These are phyloP conservation scores for Lindgomyces ingoldianus DNA, from an alignment of 495 filamentous ascomycete genomes.

Conservation along the genomic window DNA sequence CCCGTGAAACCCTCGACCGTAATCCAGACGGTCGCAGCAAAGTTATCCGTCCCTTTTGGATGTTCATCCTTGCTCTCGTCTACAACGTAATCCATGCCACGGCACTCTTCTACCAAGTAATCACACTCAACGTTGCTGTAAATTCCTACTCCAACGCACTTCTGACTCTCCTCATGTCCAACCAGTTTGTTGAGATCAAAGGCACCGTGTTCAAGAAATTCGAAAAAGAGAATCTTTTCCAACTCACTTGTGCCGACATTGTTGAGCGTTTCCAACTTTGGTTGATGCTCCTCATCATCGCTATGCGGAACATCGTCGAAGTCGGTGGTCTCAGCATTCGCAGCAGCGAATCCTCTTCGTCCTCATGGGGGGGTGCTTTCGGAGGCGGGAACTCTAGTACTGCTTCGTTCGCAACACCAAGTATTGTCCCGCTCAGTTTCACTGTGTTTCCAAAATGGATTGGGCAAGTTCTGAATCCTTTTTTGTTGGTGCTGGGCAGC, in stretches of 20 bases:
- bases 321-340: constrained; percentile 65
- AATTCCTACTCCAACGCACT: constrained; percentile 98
- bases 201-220: constrained; percentile 96
- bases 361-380: constrained; percentile 14
- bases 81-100: constrained; percentile 89
- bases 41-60: constrained; percentile 83
- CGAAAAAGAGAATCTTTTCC: constrained; percentile 96
- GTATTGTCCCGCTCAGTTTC: constrained; percentile 81
- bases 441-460: constrained; percentile 85
- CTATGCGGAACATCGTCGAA: constrained; percentile 91
- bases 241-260: constrained; percentile 92
- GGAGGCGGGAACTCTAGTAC: constrained; percentile 49
- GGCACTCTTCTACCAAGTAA: constrained; percentile 92
- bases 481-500: constrained; percentile 87
- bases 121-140: constrained; percentile 95
- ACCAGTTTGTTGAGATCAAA: constrained; percentile 99
- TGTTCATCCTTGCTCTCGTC: constrained; percentile 81
- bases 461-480: constrained; percentile 86
- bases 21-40: constrained; percentile 88
- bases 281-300: constrained; percentile 95
- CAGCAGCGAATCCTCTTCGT: constrained; percentile 31
- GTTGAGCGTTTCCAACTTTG: constrained; percentile 97
- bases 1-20: constrained; percentile 84
- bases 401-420: constrained; percentile 54
- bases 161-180: constrained; percentile 85